These are phyloP conservation scores for Macadamia integrifolia DNA, from an alignment of 164 flowering plant genomes.

Conservation along the genomic window DNA sequence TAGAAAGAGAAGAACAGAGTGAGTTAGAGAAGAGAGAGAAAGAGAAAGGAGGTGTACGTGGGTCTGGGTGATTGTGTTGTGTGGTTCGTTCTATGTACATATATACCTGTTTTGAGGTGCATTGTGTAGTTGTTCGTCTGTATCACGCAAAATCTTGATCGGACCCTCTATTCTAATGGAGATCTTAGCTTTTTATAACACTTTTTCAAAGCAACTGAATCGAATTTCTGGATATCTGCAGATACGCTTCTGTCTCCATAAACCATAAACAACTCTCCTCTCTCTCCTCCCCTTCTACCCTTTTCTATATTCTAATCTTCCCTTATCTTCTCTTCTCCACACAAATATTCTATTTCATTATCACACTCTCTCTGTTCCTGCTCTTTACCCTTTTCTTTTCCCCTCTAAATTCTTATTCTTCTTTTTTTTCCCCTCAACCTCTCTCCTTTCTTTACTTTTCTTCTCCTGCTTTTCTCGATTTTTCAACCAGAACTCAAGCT, in stretches of 20 bases:
- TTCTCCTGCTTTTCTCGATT: background rate
- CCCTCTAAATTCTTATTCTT: background rate
- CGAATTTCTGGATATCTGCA: conserved; percentile 73
- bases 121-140: conserved; percentile 19
- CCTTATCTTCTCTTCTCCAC: background rate
- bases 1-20: background rate
- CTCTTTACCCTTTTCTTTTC: too few relatives aligned
- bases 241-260: conserved; percentile 66
- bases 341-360: too few relatives aligned
- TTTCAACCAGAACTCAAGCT: too few relatives aligned
- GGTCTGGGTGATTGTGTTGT: background rate
- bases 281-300: conserved; percentile 13
- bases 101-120: conserved; percentile 15
- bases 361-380: too few relatives aligned
- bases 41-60: background rate
- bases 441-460: too few relatives aligned
- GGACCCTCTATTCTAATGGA: conserved; percentile 18
- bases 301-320: conserved; percentile 8
- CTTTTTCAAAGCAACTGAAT: conserved; percentile 58
- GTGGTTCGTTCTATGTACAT: too few relatives aligned
- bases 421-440: too few relatives aligned
- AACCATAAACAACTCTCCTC: conserved; percentile 19
- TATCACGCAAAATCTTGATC: conserved; percentile 24
- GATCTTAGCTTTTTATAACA: conserved; percentile 19
- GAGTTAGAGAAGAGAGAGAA: background rate